Conservation (phyloP, 2,329 filamentous ascomycete species). For the Phaeosphaeria sp. region DNA sequence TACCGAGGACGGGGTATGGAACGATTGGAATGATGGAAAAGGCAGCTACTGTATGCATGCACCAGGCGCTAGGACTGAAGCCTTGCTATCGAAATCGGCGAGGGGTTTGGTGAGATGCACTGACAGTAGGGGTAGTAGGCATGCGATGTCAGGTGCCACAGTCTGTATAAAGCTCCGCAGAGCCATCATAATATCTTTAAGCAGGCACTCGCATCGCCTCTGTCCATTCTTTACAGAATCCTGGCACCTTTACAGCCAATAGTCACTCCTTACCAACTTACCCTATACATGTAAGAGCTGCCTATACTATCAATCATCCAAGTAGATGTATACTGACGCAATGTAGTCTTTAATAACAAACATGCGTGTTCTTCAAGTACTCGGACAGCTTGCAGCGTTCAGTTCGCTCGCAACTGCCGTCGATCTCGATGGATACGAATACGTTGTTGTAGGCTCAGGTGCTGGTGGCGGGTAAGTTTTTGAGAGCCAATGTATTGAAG, state of each 20-base stretch:
- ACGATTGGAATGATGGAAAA: not conserved
- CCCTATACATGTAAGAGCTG: not conserved
- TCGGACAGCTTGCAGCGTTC: conserved; percentile 26
- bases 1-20: not conserved
- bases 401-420: conserved; percentile 31
- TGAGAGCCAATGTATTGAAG: not conserved
- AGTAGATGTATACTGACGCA: not conserved
- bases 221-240: conserved; percentile 14
- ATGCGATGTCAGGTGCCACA: not conserved
- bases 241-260: conserved; percentile 4
- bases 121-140: not conserved
- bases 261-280: conserved; percentile 8
- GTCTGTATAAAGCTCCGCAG: conserved; percentile 13
- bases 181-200: conserved; percentile 3
- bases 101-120: not conserved
- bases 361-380: conserved; percentile 32
- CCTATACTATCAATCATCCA: not conserved
- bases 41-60: not conserved
- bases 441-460: conserved; percentile 65
- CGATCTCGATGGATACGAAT: conserved; percentile 60
- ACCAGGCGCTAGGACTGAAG: not conserved
- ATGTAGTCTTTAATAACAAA: conserved; percentile 11
- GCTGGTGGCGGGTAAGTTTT: conserved; percentile 35
- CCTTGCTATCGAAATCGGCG: not conserved
- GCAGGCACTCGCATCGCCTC: conserved; percentile 20